Evolutionary conservation across 2,329 filamentous ascomycete genomes (phyloP).

Genomic region (Phoma herbarum): DNA sequence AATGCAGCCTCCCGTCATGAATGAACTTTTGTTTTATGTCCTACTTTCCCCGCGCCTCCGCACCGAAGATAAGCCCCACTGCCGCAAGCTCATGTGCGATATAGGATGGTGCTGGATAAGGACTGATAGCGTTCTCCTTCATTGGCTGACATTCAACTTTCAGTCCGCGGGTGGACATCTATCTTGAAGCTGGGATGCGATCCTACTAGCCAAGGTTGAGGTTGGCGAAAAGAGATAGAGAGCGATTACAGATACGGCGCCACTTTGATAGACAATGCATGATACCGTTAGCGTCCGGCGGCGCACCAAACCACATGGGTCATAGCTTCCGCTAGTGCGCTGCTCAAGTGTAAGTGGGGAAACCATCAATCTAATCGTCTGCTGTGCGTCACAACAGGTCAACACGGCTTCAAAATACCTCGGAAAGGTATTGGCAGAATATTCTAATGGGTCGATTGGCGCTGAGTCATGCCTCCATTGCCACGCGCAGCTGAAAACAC

Average conservation of each 20-base stretch:
- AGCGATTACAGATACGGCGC: neutral
- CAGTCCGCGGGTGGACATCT: too few relatives aligned
- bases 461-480: neutral
- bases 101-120: neutral
- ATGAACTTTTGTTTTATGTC: neutral
- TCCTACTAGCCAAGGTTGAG: neutral
- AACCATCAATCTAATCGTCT: neutral
- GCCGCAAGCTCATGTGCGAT: neutral
- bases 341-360: too few relatives aligned
- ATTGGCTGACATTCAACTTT: neutral
- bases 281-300: constrained; percentile 10
- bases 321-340: constrained; percentile 51
- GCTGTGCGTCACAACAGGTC: neutral
- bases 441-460: neutral
- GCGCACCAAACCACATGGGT: too few relatives aligned
- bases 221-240: neutral
- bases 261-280: neutral
- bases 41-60: neutral
- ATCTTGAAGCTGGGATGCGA: neutral
- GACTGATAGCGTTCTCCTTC: neutral
- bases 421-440: neutral
- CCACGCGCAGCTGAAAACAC: neutral
- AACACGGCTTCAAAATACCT: neutral
- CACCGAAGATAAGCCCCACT: neutral
- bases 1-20: neutral